Base-by-base conservation (phyloP, 176 grass and related monocot species). In the Urochloa ruziziensis region DNA sequence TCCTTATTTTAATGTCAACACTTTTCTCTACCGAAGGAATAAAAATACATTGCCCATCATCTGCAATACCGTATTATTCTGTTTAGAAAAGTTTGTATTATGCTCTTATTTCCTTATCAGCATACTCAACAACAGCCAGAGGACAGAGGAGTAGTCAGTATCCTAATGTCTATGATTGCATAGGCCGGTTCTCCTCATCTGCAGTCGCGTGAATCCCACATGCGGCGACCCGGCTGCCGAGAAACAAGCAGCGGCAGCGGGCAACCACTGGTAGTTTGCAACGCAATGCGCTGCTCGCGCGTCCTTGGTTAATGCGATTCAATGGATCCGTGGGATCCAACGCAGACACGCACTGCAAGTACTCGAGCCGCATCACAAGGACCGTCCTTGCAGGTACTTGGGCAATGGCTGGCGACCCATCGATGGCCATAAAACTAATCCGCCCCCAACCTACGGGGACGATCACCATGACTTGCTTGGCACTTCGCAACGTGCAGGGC, bases 351-450 rank as follows among this genome's bases (percentile, higher is more conserved):
- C 39, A 18, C 1, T 3, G 52, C 74, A 42, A 28, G 56, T 53
- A 51, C 67, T 58, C 23, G 25, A 75, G 83, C 48, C 68, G 72
- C 83, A 86, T 72, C 83, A 82, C 83, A 65, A 78, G 65, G 88
- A 86, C 86, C 88, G 84, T 86, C 83, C 88, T 88, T 86, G 83
- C 79, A 59, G 66, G 88, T 90, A 90, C 88, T 24, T 63, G 68
- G 19, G 86, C 70, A 62, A 70, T 43, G 69, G 87, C 62, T 58
- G 69, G 80, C 47, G 14, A 74, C 27, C 65, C 77, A 81, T 80
- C 75, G 24, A 80, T 77, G 43, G 27, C 81, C 42, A 61, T 83
- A 88, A 72, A 83, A 83, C 73, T 73, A 88, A 57, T 88, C 65
- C 16, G 34, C 16, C 76, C 70, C 60, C 62, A 75, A 69, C 62